phyloP scores from a whole-genome alignment of 345 rosid species.

The Bruguiera parviflora region DNA sequence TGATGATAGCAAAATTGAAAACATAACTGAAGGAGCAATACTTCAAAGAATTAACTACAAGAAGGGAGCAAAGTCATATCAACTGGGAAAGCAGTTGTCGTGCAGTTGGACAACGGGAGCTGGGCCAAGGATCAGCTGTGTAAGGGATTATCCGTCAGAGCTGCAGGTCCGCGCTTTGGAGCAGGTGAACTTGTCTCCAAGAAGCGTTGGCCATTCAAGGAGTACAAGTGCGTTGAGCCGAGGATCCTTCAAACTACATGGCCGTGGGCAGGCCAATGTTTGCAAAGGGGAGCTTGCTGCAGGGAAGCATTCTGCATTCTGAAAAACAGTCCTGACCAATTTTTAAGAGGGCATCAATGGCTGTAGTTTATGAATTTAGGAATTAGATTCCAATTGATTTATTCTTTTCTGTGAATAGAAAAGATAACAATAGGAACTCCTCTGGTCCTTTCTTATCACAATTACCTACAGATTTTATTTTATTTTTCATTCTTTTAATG shows the following conservation, averaged over 20 bases:
- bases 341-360: conserved; percentile 24
- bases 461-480: not conserved
- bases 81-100: conserved; percentile 74
- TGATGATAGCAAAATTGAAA: conserved; percentile 34
- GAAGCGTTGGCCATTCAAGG: conserved; percentile 27
- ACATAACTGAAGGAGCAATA: conserved; percentile 44
- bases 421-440: conserved; percentile 43
- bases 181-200: conserved; percentile 79
- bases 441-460: conserved; percentile 29
- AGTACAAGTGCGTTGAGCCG: conserved; percentile 19
- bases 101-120: conserved; percentile 96
- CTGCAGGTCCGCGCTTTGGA: conserved; percentile 85
- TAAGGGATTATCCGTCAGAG: conserved; percentile 78
- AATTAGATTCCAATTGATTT: conserved; percentile 25
- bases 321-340: not conserved
- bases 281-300: conserved; percentile 6
- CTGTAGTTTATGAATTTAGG: not conserved
- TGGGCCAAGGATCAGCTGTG: conserved; percentile 90
- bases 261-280: not conserved
- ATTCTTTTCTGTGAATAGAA: conserved; percentile 66
- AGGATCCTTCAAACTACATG: not conserved
- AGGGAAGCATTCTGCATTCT: conserved; percentile 20
- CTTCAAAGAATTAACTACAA: conserved; percentile 56
- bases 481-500: conserved; percentile 5
- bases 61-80: conserved; percentile 56